Evolutionary conservation across 805 yeast species (phyloP), one percentile per base, ranked within the genome.

Genomic region (Blastobotrys parvus): DNA sequence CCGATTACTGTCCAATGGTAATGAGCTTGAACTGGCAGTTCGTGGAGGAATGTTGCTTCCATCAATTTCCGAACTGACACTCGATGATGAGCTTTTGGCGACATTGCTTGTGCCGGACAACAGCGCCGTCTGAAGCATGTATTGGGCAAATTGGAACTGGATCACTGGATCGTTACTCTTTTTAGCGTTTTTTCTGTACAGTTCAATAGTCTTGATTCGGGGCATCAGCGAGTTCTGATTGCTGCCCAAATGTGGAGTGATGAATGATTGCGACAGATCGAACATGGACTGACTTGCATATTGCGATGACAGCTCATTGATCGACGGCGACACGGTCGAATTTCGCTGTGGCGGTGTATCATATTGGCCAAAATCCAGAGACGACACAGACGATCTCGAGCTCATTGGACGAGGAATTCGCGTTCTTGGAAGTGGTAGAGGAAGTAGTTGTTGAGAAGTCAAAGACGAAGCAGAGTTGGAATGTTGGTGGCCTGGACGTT

Each of bases 121-220:
- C 23, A 89, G 69, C 1, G 94, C 95, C 0, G 94, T 83, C 60
- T 85, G 90, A 41, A 87, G 65, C 80, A 85, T 80, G 60, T 83
- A 86, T 63, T 87, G 92, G 1, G 97, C 96, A 59, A 85, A 88
- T 56, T 87, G 87, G 61, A 87, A 86, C 53, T 88, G 73, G n/a
- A 86, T 81, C 16, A 75, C 77, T 0, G 95, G 94, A 56, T 90
- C 95, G 56, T 80, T 81, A 17, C 87, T 76, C 55, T 80, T 84
- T 53, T 81, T 81, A 3, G 94, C 95, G 57, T 86, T 89, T 51
- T 81, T 74, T 43, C 92, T 73, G 66, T 90, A 89, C 69, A 86
- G 71, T 52, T 89, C 95, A 45, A 90, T 75, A 3, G 96, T 88
- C 58, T 83, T 78, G 63, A 82, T 72, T 49, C 92, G 72, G 16